A percentile compares a stretch with the other conserved stretches of the same genome.
phyloP scores from a whole-genome alignment of 371 early-diverging fungal genomes.

The Mucor piriformis region DNA sequence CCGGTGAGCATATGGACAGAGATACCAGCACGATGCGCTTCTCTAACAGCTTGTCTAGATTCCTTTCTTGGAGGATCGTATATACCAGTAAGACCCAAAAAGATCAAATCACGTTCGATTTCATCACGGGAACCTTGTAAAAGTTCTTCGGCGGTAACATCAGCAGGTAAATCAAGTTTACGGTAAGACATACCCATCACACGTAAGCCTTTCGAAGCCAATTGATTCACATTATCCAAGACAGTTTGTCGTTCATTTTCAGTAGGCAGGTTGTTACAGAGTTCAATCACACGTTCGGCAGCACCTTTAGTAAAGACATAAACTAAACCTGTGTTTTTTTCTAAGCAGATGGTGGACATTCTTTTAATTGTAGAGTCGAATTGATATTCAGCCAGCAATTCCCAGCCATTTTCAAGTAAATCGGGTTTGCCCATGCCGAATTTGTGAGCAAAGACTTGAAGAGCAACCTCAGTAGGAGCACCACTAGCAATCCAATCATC shows the following conservation, averaged over 20 bases:
- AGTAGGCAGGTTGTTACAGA: slow-evolving; percentile 47
- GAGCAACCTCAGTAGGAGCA: slow-evolving; percentile 74
- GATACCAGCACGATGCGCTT: slow-evolving; percentile 90
- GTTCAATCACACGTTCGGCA: slow-evolving; percentile 68
- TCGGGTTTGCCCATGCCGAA: slow-evolving; percentile 63
- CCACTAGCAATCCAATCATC: slow-evolving; percentile 63
- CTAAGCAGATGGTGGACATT: slow-evolving; percentile 60
- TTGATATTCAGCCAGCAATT: slow-evolving; percentile 70
- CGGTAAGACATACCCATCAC: slow-evolving; percentile 71
- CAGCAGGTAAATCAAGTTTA: slow-evolving; percentile 33
- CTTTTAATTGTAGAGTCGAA: slow-evolving; percentile 85
- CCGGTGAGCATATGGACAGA: slow-evolving; percentile 94
- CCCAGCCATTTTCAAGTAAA: slow-evolving; percentile 51
- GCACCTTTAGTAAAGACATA: slow-evolving; percentile 68
- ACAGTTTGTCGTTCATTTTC: slow-evolving; percentile 24
- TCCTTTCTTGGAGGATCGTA: slow-evolving; percentile 89
- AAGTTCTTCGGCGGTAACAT: slow-evolving; percentile 35
- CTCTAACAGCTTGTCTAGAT: slow-evolving; percentile 73
- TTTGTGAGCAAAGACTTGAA: slow-evolving; percentile 75
- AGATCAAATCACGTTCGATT: slow-evolving; percentile 71
- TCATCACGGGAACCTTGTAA: slow-evolving; percentile 48
- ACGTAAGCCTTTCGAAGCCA: slow-evolving; percentile 49
- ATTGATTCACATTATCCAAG: slow-evolving; percentile 21
- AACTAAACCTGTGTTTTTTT: slow-evolving; percentile 17
- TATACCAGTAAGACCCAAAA: slow-evolving; percentile 89